A percentile compares a stretch with the other conserved stretches of the same genome.
Conservation (phyloP, 306 rosid genomes). For the Pterocarpus macrocarpus region DNA sequence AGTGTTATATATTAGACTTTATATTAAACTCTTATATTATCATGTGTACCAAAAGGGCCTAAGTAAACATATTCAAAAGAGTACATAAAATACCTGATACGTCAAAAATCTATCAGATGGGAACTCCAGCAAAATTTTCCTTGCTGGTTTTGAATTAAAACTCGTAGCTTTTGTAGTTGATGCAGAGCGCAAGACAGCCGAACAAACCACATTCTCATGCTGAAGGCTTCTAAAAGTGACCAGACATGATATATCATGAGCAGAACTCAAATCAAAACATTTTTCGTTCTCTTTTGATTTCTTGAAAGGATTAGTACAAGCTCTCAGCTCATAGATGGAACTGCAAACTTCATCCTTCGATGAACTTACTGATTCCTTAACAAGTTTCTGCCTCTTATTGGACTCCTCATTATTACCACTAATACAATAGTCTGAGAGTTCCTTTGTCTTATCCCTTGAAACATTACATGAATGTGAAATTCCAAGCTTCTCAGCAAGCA, state of each 20-base stretch:
- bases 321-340: slow-evolving; percentile 50
- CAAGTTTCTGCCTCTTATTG: slow-evolving; percentile 66
- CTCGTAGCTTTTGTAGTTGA: slow-evolving; percentile 37
- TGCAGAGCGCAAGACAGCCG: slow-evolving; percentile 61
- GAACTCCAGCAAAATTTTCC: slow-evolving; percentile 80
- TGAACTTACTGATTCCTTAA: slow-evolving; percentile 49
- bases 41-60: too few relatives aligned
- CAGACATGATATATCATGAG: slow-evolving; percentile 60
- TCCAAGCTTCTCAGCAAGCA: slow-evolving; percentile 54
- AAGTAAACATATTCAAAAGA: slow-evolving; percentile 37
- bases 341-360: slow-evolving; percentile 47
- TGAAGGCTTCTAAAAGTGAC: slow-evolving; percentile 59
- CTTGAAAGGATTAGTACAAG: slow-evolving; percentile 55
- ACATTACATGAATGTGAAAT: slow-evolving; percentile 40
- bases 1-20: too few relatives aligned
- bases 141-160: slow-evolving; percentile 56
- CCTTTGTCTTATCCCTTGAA: slow-evolving; percentile 52
- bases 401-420: slow-evolving; percentile 47
- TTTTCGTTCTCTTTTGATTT: slow-evolving; percentile 50
- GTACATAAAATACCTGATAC: slow-evolving; percentile 67
- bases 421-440: slow-evolving; percentile 48
- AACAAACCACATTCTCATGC: slow-evolving; percentile 47
- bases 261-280: slow-evolving; percentile 48
- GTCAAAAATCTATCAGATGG: slow-evolving; percentile 60
- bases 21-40: too few relatives aligned